phyloP scores from a whole-genome alignment of 106 monocot genomes.

The Phalaenopsis aphrodite region DNA sequence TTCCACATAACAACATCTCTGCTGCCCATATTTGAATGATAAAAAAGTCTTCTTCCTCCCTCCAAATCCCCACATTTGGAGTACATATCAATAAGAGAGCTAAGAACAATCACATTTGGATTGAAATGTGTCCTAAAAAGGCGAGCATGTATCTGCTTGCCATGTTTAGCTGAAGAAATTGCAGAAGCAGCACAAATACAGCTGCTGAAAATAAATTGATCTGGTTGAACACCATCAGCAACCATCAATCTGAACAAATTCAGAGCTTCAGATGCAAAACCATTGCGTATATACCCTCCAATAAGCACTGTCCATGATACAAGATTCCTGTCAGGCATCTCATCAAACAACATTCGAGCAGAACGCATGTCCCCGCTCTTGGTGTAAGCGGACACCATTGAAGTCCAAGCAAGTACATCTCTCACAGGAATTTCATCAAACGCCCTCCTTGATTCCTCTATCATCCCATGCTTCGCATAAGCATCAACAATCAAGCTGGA shows the following conservation, averaged over 20 bases:
- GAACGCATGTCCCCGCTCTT: slow-evolving; percentile 36
- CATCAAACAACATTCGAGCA: slow-evolving; percentile 50
- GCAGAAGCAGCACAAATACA: slow-evolving; percentile 56
- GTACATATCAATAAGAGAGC: slow-evolving; percentile 79
- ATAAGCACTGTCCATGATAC: slow-evolving; percentile 70
- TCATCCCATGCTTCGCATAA: slow-evolving; percentile 48
- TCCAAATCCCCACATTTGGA: slow-evolving; percentile 74
- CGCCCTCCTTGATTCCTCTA: slow-evolving; percentile 36
- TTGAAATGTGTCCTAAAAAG: slow-evolving; percentile 36
- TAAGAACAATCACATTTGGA: slow-evolving; percentile 49
- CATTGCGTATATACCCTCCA: slow-evolving; percentile 42
- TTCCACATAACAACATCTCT: slow-evolving; percentile 65
- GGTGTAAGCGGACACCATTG: slow-evolving; percentile 50
- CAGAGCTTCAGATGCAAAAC: slow-evolving; percentile 39
- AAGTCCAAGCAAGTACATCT: slow-evolving; percentile 60
- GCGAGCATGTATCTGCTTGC: slow-evolving; percentile 65
- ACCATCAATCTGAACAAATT: slow-evolving; percentile 53
- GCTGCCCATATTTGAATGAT: slow-evolving; percentile 10
- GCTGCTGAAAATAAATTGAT: slow-evolving; percentile 70
- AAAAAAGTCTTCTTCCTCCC: slow-evolving; percentile 32
- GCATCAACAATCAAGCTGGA: slow-evolving; percentile 49
- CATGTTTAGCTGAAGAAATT: slow-evolving; percentile 40
- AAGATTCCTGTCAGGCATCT: slow-evolving; percentile 62
- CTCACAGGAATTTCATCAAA: slow-evolving; percentile 52
- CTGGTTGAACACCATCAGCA: slow-evolving; percentile 26